These are phyloP conservation scores for Bruguiera parviflora DNA, from an alignment of 345 rosid species.

Conservation along the genomic window DNA sequence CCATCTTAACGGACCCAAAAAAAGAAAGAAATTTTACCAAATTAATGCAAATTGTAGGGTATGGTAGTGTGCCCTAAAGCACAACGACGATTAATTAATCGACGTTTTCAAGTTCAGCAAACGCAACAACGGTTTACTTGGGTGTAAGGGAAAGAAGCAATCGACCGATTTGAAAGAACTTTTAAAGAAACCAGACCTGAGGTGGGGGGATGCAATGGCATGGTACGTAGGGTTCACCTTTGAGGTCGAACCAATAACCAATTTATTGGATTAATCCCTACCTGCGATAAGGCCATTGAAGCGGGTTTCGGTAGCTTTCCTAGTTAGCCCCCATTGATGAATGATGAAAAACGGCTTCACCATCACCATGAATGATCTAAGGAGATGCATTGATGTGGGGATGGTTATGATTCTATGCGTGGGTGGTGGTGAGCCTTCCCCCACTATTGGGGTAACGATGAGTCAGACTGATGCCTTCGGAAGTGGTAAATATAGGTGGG, in stretches of 20 bases:
- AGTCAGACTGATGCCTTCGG: no score
- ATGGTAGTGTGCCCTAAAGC: no score
- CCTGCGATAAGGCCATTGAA: neutral
- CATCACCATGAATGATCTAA: neutral
- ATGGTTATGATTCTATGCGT: neutral
- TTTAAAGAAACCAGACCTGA: no score
- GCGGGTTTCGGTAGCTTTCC: neutral
- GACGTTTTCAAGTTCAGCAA: no score
- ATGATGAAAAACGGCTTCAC: neutral
- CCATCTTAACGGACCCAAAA: no score
- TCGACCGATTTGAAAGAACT: no score
- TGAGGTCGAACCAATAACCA: neutral
- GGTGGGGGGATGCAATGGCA: neutral
- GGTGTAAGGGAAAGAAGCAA: no score
- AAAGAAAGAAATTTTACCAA: no score
- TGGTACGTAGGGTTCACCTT: neutral
- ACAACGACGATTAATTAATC: no score
- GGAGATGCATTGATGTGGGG: neutral
- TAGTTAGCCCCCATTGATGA: neutral
- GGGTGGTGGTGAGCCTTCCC: neutral
- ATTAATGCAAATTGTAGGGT: no score
- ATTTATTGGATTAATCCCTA: neutral
- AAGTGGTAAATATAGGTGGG: no score
- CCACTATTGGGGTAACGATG: neutral
- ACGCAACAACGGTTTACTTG: no score